Evolutionary conservation across 2,329 filamentous ascomycete genomes (phyloP), one percentile per base, ranked within the genome.

Genomic region (Ascochyta clinopodiicola): DNA sequence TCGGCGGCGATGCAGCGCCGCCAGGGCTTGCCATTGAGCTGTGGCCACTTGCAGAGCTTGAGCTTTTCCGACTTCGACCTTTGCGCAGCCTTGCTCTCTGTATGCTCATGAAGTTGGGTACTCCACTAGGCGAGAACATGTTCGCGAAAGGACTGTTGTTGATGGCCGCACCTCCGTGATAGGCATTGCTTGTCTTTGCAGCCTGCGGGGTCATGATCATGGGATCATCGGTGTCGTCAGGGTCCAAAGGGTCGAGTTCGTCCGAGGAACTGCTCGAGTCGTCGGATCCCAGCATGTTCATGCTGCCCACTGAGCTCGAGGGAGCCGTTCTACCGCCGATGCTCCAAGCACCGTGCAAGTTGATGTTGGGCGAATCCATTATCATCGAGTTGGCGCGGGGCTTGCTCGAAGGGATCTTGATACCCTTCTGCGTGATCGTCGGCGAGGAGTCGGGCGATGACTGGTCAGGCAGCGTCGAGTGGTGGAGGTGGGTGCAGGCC

Each of bases 371-470:
- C 3, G 88, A 89, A 61, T 92, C 89, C 57, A 84, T 74, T 52
- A 75, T 66, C 66, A 75, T 75, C 9, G 72, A 74, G 51, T 73
- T 74, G 9, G 72, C 64, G 27, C 73, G 70, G n/a, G 68, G 64
- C 47, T 82, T 84, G 46, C 84, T 78, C 35, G 80, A 77, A 3
- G 86, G 85, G 49, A 88, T 87, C 54, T 80, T 80, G 71, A 88
- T 80, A 2, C 82, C 83, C 60, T 89, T 86, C 36, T 88, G 88
- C 47, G 88, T 87, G 50, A 95, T 88, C 12, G 89, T 93, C 0
- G 95, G 95, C 0, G 93, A 97, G 0, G 92, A 95, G 73, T 96
- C 92, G 3, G 93, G 92, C 5, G 91, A 95, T 0, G 91, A 90
- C 73, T 89, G 86, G 65, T 96, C 91, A 51, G 94, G 93, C 8